Evolutionary conservation across 768 basidiomycete genomes (phyloP).

Genomic region (Lactarius deliciosus): DNA sequence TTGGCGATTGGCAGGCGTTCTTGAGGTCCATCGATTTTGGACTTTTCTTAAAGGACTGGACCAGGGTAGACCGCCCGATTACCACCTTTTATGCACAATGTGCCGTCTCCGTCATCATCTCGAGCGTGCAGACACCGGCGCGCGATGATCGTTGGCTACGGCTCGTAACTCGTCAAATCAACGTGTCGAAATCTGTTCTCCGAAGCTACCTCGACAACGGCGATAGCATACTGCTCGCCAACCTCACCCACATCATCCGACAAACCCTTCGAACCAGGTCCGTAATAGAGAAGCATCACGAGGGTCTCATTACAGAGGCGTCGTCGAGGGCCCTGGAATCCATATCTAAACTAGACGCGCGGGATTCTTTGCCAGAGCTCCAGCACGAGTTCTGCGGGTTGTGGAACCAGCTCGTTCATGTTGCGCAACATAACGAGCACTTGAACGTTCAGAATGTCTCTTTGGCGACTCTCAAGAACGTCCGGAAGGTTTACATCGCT

Average conservation of each 20-base stretch:
- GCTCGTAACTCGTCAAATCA: neutral
- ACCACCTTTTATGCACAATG: slow-evolving; percentile 16
- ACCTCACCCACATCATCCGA: slow-evolving; percentile 5
- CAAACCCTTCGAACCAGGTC: neutral
- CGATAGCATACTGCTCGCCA: neutral
- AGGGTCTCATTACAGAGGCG: neutral
- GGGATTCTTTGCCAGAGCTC: neutral
- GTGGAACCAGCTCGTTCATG: slow-evolving; percentile 4
- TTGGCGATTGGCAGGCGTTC: slow-evolving; percentile 1
- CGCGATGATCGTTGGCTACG: neutral
- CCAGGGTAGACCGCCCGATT: neutral
- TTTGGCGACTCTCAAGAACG: slow-evolving; percentile 3
- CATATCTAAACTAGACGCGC: slow-evolving; percentile 1
- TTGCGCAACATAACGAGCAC: neutral
- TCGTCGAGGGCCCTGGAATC: slow-evolving; percentile 2
- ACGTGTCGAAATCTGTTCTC: neutral
- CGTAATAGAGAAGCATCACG: neutral
- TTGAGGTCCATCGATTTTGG: slow-evolving; percentile 12
- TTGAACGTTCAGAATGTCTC: neutral
- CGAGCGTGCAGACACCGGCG: neutral
- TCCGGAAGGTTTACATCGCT: slow-evolving; percentile 14
- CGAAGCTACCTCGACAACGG: neutral
- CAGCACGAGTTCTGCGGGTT: slow-evolving; percentile 10
- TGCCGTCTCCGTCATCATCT: neutral
- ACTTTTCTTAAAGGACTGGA: neutral